phyloP scores from a whole-genome alignment of 257 asterid genomes.

The Jasminum sambac region DNA sequence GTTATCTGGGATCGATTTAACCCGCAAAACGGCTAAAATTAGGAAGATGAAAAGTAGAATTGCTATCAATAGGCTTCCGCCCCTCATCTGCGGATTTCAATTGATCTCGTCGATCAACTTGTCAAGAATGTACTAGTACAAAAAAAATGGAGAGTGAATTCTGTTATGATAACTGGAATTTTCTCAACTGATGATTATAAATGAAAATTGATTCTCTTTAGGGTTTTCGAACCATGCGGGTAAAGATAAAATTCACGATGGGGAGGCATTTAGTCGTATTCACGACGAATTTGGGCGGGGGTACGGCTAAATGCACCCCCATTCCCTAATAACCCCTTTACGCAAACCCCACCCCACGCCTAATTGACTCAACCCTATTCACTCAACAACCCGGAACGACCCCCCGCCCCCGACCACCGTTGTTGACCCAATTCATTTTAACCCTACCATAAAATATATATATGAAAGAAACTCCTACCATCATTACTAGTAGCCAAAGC shows the following conservation, averaged over 20 bases:
- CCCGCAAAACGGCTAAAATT: conserved; percentile 50
- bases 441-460: too few species aligned
- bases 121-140: not conserved
- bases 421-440: too few species aligned
- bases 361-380: too few species aligned
- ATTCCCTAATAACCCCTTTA: too few species aligned
- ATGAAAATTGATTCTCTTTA: not conserved
- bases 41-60: conserved; percentile 43
- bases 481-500: too few species aligned
- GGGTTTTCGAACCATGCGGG: conserved; percentile 41
- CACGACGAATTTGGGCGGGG: too few species aligned
- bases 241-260: not conserved
- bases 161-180: not conserved
- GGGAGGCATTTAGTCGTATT: too few species aligned
- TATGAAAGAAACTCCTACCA: too few species aligned
- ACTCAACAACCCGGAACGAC: too few species aligned
- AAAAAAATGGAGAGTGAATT: not conserved
- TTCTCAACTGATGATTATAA: not conserved
- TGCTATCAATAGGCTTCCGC: conserved; percentile 41
- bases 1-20: conserved; percentile 34
- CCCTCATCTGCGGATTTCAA: conserved; percentile 42
- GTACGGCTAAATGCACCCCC: too few species aligned
- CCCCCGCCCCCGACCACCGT: too few species aligned
- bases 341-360: too few species aligned
- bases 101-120: not conserved